These are phyloP conservation scores for Coemansia nantahalensis DNA, from an alignment of 192 early-diverging fungal species.

Conservation along the genomic window DNA sequence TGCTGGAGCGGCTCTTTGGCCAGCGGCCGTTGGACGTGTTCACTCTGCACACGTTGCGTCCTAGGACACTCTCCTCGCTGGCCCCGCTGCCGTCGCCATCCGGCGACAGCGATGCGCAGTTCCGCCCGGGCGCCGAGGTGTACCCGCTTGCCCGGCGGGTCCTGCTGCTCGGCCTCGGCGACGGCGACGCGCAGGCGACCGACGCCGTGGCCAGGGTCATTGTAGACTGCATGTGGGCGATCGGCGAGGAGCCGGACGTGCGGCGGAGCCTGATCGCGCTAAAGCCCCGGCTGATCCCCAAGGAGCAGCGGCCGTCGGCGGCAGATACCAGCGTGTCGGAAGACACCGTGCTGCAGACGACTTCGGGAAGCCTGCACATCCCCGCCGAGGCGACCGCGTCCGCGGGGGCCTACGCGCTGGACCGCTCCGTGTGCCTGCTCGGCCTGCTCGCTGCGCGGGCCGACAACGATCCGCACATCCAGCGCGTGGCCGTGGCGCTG, in stretches of 20 bases:
- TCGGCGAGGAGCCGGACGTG: slow-evolving; percentile 43
- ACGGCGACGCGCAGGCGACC: background rate
- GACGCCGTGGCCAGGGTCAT: slow-evolving; percentile 5
- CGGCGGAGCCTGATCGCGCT: slow-evolving; percentile 37
- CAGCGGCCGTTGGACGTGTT: slow-evolving; percentile 38
- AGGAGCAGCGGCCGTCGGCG: slow-evolving; percentile 34
- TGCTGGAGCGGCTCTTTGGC: slow-evolving; percentile 14
- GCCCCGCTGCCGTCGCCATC: slow-evolving; percentile 6
- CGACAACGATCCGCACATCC: background rate
- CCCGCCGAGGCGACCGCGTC: slow-evolving; percentile 26
- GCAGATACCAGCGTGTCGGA: slow-evolving; percentile 5
- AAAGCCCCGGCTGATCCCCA: slow-evolving; percentile 40
- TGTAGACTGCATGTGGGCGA: slow-evolving; percentile 24
- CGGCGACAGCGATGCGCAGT: slow-evolving; percentile 11
- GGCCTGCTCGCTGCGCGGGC: slow-evolving; percentile 8
- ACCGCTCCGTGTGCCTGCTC: slow-evolving; percentile 28
- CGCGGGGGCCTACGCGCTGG: slow-evolving; percentile 35
- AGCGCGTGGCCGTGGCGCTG: slow-evolving; percentile 9
- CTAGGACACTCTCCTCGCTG: slow-evolving; percentile 8
- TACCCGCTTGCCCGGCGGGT: slow-evolving; percentile 26
- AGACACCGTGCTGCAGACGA: slow-evolving; percentile 22
- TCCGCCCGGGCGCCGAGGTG: slow-evolving; percentile 37
- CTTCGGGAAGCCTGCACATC: slow-evolving; percentile 32
- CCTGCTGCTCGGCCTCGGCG: slow-evolving; percentile 11
- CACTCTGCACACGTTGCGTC: slow-evolving; percentile 39